These are phyloP conservation scores for Evansstolkia leycettana DNA, from an alignment of 495 filamentous ascomycete species.

Conservation along the genomic window DNA sequence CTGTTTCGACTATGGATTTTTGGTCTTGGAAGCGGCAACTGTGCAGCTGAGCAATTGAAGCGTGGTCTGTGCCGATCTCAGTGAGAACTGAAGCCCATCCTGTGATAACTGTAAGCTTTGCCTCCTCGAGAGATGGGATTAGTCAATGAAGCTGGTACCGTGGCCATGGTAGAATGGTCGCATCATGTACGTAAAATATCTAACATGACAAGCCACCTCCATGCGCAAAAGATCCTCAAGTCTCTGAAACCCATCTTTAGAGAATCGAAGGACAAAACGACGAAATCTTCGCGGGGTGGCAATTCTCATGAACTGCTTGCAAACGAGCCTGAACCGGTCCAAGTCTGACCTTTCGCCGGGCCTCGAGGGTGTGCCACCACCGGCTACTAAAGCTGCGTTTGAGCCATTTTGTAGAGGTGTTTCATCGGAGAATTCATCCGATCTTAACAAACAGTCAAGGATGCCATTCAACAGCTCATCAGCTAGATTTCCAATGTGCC, in stretches of 20 bases:
- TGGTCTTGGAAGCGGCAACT: constrained; percentile 21
- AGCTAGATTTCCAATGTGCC: constrained; percentile 39
- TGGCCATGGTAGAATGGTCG: constrained; percentile 51
- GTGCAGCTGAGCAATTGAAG: constrained; percentile 17
- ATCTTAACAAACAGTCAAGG: constrained; percentile 21
- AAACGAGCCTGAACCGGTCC: constrained; percentile 44
- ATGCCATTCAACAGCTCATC: constrained; percentile 52
- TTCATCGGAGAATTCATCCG: constrained; percentile 4
- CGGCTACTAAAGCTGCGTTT: not conserved
- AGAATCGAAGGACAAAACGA: constrained; percentile 49
- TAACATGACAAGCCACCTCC: constrained; percentile 49
- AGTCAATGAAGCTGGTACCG: constrained; percentile 20
- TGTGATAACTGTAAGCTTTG: not conserved
- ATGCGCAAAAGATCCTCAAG: constrained; percentile 37
- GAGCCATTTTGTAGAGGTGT: constrained; percentile 4
- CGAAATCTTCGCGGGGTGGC: constrained; percentile 48
- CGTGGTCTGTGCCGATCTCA: constrained; percentile 3
- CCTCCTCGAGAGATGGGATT: no score
- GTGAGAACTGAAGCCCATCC: not conserved
- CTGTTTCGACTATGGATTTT: constrained; percentile 12
- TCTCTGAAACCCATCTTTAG: constrained; percentile 40
- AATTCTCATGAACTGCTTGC: constrained; percentile 47
- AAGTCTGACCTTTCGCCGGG: constrained; percentile 25
- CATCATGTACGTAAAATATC: constrained; percentile 61
- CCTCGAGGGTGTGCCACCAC: not conserved